phyloP scores from a whole-genome alignment of 2,329 filamentous ascomycete species.

The Paecilomyces niveus region DNA sequence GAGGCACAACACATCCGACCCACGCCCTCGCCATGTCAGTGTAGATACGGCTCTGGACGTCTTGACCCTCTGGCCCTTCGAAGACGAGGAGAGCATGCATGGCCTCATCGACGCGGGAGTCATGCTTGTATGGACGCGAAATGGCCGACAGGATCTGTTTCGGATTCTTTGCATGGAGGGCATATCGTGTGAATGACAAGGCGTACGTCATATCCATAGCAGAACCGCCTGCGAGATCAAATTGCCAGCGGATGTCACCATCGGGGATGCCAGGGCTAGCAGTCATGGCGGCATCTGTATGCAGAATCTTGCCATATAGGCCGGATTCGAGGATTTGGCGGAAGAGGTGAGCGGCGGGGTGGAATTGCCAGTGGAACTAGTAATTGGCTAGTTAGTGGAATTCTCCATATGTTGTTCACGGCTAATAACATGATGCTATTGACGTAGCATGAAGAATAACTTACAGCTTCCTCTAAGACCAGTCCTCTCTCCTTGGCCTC shows the following conservation, averaged over 20 bases:
- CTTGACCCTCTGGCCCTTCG: slow-evolving; percentile 10
- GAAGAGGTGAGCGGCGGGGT: slow-evolving; percentile 33
- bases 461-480: slow-evolving; percentile 8
- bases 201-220: slow-evolving; percentile 35
- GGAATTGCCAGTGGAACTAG: slow-evolving; percentile 36
- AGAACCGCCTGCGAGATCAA: slow-evolving; percentile 30
- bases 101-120: slow-evolving; percentile 23
- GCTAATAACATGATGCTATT: no score
- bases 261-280: slow-evolving; percentile 16
- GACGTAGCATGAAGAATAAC: background rate
- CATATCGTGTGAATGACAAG: slow-evolving; percentile 26
- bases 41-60: slow-evolving; percentile 21
- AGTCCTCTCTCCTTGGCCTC: slow-evolving; percentile 17
- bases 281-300: slow-evolving; percentile 18
- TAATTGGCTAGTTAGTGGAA: background rate
- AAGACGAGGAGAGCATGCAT: slow-evolving; percentile 24
- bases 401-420: background rate
- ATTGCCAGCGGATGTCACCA: slow-evolving; percentile 34
- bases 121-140: slow-evolving; percentile 14
- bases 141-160: slow-evolving; percentile 24
- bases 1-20: slow-evolving; percentile 16
- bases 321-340: slow-evolving; percentile 26
- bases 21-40: slow-evolving; percentile 22
- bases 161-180: slow-evolving; percentile 17
- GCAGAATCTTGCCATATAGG: slow-evolving; percentile 25